phyloP scores from a whole-genome alignment of 2,329 filamentous ascomycete species.

The Fusarium sp. region DNA sequence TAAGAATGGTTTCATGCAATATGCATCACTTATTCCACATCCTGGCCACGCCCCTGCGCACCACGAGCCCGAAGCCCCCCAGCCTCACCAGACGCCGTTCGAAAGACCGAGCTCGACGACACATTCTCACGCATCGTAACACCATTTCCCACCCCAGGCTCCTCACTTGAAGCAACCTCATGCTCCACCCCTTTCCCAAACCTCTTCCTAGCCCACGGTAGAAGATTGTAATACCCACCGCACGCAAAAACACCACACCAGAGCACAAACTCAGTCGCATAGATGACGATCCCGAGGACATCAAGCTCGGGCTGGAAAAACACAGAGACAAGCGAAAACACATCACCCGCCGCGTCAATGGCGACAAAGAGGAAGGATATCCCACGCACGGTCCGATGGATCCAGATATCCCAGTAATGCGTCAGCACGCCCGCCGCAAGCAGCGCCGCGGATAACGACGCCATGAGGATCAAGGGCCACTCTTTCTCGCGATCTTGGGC shows the following conservation, averaged over 20 bases:
- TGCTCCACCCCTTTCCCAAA: constrained; percentile 11
- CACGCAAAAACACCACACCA: constrained; percentile 76
- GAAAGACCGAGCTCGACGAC: constrained; percentile 73
- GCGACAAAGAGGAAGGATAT: constrained; percentile 79
- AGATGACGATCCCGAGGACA: constrained; percentile 72
- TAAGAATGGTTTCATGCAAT: too few relatives aligned
- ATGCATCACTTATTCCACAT: constrained; percentile 19
- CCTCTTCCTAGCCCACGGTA: constrained; percentile 58
- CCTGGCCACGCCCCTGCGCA: neutral
- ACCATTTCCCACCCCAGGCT: constrained; percentile 3
- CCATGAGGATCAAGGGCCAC: constrained; percentile 76
- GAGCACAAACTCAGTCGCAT: constrained; percentile 71
- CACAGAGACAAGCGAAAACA: constrained; percentile 73
- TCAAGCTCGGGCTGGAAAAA: constrained; percentile 69
- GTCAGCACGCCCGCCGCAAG: constrained; percentile 73
- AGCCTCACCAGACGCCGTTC: constrained; percentile 54
- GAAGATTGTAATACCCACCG: constrained; percentile 72
- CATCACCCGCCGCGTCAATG: constrained; percentile 75
- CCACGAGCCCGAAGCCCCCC: constrained; percentile 21
- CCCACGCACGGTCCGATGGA: constrained; percentile 72
- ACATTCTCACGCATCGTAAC: constrained; percentile 60
- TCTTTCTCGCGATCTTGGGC: constrained; percentile 57
- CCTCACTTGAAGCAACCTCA: constrained; percentile 1
- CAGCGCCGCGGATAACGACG: constrained; percentile 70
- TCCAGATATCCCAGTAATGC: constrained; percentile 77